Conservation (phyloP, 192 early-diverging fungal species). For the Cetraspora pellucida region DNA sequence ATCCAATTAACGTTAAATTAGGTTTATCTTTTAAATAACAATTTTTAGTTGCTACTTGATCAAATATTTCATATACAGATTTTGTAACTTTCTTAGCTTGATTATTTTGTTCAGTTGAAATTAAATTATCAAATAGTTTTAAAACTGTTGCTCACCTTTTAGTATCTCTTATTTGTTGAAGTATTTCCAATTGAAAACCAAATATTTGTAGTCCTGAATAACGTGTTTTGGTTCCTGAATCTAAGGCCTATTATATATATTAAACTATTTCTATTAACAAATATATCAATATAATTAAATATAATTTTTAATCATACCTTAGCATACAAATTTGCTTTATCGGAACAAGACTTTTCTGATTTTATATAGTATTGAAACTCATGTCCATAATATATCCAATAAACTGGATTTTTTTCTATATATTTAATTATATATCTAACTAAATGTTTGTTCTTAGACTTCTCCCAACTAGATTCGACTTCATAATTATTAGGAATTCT, state of each 20-base stretch:
- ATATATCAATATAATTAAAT: neutral
- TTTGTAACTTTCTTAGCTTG: neutral
- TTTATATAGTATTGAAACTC: neutral
- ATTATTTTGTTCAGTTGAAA: slow-evolving; percentile 11
- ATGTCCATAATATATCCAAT: neutral
- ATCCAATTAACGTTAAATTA: no score
- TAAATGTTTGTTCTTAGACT: neutral
- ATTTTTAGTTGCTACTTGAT: no score
- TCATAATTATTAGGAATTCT: slow-evolving; percentile 4
- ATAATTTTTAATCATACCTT: neutral
- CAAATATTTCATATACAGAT: no score
- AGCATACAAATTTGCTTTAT: neutral
- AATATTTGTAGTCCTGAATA: neutral
- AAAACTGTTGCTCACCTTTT: neutral
- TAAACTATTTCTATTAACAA: slow-evolving; percentile 1
- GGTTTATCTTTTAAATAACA: no score
- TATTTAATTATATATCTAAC: slow-evolving; percentile 7
- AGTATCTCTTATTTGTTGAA: neutral
- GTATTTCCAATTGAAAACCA: neutral
- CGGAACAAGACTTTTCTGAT: neutral
- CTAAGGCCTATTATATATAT: neutral
- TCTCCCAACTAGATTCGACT: neutral
- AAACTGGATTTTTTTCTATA: neutral
- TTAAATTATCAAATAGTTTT: slow-evolving; percentile 15
- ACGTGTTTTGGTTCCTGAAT: neutral